Evolutionary conservation across 2,329 filamentous ascomycete species (phyloP).

Genomic region (Sclerotinia spermophila): DNA sequence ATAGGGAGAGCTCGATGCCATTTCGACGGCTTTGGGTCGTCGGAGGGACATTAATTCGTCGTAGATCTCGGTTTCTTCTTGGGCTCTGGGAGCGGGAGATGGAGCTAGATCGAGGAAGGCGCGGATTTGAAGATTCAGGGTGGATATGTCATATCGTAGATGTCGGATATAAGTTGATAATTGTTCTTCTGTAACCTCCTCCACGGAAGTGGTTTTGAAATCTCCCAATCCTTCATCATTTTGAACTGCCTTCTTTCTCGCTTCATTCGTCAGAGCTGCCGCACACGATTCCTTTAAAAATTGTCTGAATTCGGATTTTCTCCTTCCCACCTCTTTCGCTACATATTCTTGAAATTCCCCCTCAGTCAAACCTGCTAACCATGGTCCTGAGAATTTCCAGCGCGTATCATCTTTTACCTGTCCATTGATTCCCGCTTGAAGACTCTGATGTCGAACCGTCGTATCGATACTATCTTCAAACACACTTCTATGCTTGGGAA

Average conservation of each 20-base stretch:
- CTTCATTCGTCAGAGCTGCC: constrained; percentile 41
- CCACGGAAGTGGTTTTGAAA: constrained; percentile 35
- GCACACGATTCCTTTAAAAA: constrained; percentile 51
- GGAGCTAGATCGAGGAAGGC: constrained; percentile 56
- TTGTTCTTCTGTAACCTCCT: constrained; percentile 48
- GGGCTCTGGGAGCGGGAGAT: constrained; percentile 17
- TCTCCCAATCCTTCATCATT: constrained; percentile 20
- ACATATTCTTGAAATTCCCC: constrained; percentile 58
- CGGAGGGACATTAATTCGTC: neutral
- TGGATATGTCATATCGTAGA: constrained; percentile 49
- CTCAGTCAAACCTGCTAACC: constrained; percentile 60
- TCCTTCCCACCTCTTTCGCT: constrained; percentile 49
- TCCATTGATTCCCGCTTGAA: neutral
- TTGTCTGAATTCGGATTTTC: constrained; percentile 51
- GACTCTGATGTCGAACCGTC: constrained; percentile 37
- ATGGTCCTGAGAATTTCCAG: constrained; percentile 66
- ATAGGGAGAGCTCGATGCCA: constrained; percentile 41
- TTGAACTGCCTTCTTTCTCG: constrained; percentile 22
- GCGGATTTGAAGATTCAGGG: constrained; percentile 53
- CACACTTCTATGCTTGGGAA: constrained; percentile 43
- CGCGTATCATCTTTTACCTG: constrained; percentile 44
- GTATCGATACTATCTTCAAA: constrained; percentile 58
- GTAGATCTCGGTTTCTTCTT: neutral
- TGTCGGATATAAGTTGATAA: constrained; percentile 50
- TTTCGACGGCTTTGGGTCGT: neutral